These are phyloP conservation scores for Blepharisma stoltei DNA, from an alignment of 73 alveolate species.

Conservation along the genomic window DNA sequence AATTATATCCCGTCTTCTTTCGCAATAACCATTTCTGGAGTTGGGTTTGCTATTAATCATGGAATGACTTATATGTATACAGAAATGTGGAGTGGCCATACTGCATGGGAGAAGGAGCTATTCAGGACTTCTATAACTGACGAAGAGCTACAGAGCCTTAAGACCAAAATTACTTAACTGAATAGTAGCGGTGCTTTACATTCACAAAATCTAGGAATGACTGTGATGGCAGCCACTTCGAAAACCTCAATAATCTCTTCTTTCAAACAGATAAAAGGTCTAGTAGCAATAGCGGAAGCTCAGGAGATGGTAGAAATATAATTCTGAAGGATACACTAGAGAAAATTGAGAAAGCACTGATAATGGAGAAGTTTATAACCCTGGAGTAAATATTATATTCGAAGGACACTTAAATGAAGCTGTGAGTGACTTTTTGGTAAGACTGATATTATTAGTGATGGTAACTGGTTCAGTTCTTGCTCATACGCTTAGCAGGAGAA, in stretches of 20 bases:
- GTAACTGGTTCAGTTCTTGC: not conserved
- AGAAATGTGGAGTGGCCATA: too few species aligned
- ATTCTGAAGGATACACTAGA: not conserved
- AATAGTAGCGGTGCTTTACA: not conserved
- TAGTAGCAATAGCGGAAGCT: not conserved
- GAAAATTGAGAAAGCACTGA: not conserved
- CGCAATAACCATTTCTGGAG: too few species aligned
- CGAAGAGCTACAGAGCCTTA: conserved; percentile 1
- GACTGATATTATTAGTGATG: not conserved
- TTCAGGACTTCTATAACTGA: not conserved
- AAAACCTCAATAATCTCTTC: not conserved
- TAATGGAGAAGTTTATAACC: not conserved
- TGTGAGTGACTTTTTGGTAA: conserved; percentile 4
- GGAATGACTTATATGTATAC: too few species aligned
- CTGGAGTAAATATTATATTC: too few species aligned
- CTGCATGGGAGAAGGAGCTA: too few species aligned
- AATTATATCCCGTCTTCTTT: too few species aligned
- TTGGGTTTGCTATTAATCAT: too few species aligned
- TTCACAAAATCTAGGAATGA: not conserved
- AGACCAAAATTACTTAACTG: not conserved
- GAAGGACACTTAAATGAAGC: not conserved
- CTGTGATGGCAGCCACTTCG: not conserved
- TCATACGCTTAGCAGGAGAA: too few species aligned
- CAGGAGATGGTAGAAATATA: not conserved
- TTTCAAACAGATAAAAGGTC: not conserved